Evolutionary conservation across 176 grass and related monocot species (phyloP).

Genomic region (Elymus sibiricus): DNA sequence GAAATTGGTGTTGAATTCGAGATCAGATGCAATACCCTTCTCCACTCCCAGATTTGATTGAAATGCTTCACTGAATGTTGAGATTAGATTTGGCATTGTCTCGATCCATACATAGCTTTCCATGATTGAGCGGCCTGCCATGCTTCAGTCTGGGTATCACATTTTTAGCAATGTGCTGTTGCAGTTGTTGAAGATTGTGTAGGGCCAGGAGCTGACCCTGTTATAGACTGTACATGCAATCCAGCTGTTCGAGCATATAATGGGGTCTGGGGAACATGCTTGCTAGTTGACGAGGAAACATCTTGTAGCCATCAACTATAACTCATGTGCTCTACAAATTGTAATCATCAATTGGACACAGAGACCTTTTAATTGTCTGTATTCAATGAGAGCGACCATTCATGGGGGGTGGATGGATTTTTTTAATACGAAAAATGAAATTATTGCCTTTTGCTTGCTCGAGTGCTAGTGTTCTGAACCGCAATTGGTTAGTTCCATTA

Average conservation of each 20-base stretch:
- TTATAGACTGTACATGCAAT: neutral
- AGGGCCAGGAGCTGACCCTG: neutral
- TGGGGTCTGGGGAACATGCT: neutral
- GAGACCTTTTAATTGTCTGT: neutral
- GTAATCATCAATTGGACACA: too few species aligned
- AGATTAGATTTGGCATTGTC: neutral
- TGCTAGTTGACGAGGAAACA: neutral
- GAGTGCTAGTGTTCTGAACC: too few species aligned
- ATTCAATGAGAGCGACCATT: neutral
- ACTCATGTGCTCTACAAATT: neutral
- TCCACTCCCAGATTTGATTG: neutral
- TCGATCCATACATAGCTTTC: neutral
- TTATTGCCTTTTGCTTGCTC: too few species aligned
- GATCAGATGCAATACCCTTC: neutral
- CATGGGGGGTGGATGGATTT: too few species aligned
- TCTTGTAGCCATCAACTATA: neutral
- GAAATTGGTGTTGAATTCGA: neutral
- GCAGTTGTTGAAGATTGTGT: constrained; percentile 4
- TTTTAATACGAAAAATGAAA: too few species aligned
- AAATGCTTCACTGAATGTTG: neutral
- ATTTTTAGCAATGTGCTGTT: neutral
- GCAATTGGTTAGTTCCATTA: too few species aligned
- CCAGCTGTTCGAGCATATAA: neutral
- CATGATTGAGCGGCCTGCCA: neutral
- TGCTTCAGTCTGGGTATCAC: neutral